These are phyloP conservation scores for Arthroderma sp. DNA, from an alignment of 2,329 filamentous ascomycete genomes.

Conservation along the genomic window DNA sequence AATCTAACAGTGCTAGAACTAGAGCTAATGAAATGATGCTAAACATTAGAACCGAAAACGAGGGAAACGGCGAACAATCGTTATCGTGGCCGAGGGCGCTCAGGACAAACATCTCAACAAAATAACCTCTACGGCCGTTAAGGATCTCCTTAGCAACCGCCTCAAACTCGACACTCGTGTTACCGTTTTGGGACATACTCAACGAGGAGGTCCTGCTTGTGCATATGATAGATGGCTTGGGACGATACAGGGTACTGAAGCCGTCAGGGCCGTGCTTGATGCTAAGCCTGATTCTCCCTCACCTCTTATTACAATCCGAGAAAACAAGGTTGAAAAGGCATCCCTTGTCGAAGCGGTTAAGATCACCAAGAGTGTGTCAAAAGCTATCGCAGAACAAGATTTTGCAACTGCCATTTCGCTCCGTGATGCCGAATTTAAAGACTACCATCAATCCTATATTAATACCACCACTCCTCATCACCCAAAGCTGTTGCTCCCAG, in stretches of 20 bases:
- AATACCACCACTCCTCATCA: constrained; percentile 78
- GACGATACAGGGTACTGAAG: constrained; percentile 87
- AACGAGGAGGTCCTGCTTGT: constrained; percentile 81
- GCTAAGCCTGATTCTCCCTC: constrained; percentile 80
- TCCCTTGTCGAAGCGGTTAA: constrained; percentile 78
- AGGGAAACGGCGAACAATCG: constrained; percentile 94
- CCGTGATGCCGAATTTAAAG: constrained; percentile 83
- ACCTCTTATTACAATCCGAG: constrained; percentile 88
- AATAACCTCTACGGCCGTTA: constrained; percentile 70
- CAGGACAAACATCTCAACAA: constrained; percentile 72
- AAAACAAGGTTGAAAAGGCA: constrained; percentile 93
- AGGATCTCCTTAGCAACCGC: constrained; percentile 69
- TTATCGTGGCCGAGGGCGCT: constrained; percentile 93
- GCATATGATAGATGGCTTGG: constrained; percentile 89
- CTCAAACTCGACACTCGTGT: constrained; percentile 82
- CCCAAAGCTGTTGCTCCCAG: constrained; percentile 52
- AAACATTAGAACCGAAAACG: constrained; percentile 58
- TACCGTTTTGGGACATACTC: constrained; percentile 92
- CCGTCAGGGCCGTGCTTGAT: constrained; percentile 80
- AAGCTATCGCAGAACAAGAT: constrained; percentile 69
- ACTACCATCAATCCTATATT: constrained; percentile 81
- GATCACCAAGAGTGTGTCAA: constrained; percentile 71
- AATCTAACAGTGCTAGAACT: constrained; percentile 7
- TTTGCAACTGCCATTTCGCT: constrained; percentile 79
- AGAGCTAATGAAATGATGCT: constrained; percentile 13